A percentile compares a stretch with the other conserved stretches of the same genome.
Conservation (phyloP, 805 yeast genomes). For the Pichia ethanolica region DNA sequence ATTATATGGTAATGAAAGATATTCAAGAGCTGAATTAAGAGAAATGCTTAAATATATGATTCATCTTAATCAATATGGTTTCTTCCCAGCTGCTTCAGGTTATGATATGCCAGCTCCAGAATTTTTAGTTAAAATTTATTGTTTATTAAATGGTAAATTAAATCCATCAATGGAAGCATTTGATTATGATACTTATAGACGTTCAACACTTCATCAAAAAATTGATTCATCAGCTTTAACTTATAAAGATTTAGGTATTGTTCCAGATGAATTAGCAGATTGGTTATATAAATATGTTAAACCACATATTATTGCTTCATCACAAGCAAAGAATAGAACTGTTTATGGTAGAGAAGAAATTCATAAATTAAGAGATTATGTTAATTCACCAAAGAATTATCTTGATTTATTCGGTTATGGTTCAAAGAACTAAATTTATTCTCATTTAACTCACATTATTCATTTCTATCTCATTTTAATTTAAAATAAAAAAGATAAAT, state of each 20-base stretch:
- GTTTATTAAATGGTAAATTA: conserved; percentile 34
- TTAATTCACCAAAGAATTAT: conserved; percentile 29
- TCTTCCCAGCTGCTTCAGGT: conserved; percentile 31
- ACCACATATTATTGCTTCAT: conserved; percentile 28
- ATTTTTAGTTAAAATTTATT: conserved; percentile 23
- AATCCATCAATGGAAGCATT: conserved; percentile 34
- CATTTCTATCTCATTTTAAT: conserved; percentile 1
- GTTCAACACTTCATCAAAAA: conserved; percentile 61
- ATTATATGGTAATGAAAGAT: conserved; percentile 63
- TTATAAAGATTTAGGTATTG: conserved; percentile 65
- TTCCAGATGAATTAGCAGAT: conserved; percentile 45
- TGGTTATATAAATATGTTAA: conserved; percentile 38
- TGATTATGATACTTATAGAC: conserved; percentile 67
- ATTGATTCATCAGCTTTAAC: conserved; percentile 55
- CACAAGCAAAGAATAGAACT: conserved; percentile 31
- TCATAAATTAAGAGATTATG: conserved; percentile 29
- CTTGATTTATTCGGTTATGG: conserved; percentile 26
- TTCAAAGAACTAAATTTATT: conserved; percentile 5
- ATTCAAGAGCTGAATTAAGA: conserved; percentile 55
- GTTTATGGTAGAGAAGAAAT: conserved; percentile 32
- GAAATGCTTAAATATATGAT: conserved; percentile 52
- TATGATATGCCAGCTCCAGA: conserved; percentile 36
- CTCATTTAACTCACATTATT: conserved; percentile 1
- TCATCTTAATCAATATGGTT: conserved; percentile 30
- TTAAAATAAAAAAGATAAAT: too few relatives aligned